Base-by-base conservation (phyloP, 768 basidiomycete species). In the Amanita molliuscula region DNA sequence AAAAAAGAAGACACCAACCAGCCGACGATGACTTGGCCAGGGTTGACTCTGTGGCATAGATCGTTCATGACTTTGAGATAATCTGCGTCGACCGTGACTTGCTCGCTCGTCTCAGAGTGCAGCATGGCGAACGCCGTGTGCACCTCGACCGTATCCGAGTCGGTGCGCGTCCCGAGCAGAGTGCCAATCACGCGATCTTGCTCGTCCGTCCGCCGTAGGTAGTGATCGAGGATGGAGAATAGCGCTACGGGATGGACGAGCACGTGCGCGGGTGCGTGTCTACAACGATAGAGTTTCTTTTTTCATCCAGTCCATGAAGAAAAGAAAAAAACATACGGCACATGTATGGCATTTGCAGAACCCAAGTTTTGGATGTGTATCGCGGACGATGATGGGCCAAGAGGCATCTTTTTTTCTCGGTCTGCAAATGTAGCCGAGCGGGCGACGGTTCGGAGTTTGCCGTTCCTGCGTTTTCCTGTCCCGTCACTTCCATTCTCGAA, bases 161-260 rank as follows among this genome's bases (percentile, higher is more conserved):
- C 76, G 25, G 75, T 79, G 54, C 95, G 81, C 47, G 77, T 78
- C 15, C 95, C 95, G 20, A 98, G 83, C 25, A 97, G 81, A 0
- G 95, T 96, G 18, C 95, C 95, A 63, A 98, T 95, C 15, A 97
- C 95, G 51, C 94, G 82, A 53, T 84, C 82, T 58, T 93, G 87
- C 23, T 72, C 66, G 56, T 87, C 82, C 35, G 79, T 83, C 53
- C 91, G 81, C 15, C 95, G 86, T 46, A 97, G 82, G 67, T 93
- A 94, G 73, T 97, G 94, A 68, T 96, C 94, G 56, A 98, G 82
- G 72, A 97, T 89, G 47, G 91, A 84, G 65, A 96, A 90, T 43
- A 98, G 80, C 3, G 90, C 92, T 46, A 90, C 85, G 10, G 95
- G 93, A 63, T 94, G 90, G 53, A 97, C 78, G 43, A 84, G 88